Evolutionary conservation across 176 grass and related monocot species (phyloP), one percentile per base, ranked within the genome.

Genomic region (Hyparrhenia diplandra): DNA sequence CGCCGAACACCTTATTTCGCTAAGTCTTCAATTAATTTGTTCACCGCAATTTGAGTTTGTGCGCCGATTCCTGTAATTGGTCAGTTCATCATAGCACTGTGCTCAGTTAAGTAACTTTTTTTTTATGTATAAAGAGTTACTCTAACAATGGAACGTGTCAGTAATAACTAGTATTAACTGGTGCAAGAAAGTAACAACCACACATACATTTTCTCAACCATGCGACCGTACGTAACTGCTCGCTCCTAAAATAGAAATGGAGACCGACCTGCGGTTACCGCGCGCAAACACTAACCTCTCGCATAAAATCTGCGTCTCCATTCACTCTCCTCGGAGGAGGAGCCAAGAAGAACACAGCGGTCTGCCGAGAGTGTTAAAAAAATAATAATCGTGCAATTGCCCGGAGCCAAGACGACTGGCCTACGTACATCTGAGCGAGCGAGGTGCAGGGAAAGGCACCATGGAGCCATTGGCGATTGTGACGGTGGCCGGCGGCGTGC

Each of bases 381-480:
- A 55, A 55, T 1, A 55, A 21, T 3, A 54, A n/a, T 55, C 52
- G 20, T 55, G 52, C 52, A 55, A 55, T n/a, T 55, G 2, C 20
- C 52, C 20, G 52, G 52, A 54, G 49, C 31, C 31, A 32, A 32
- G 31, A 32, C n/a, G n/a, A n/a, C n/a, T n/a, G n/a, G n/a, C n/a
- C n/a, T n/a, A n/a, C n/a, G n/a, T n/a, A n/a, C n/a, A n/a, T n/a
- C n/a, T n/a, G 49, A 52, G 49, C 18, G 20, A 20, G 20, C 21
- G 51, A n/a, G n/a, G n/a, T n/a, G n/a, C n/a, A n/a, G 13, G 29
- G n/a, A n/a, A 10, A 32, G 54, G 7, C 28, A 1, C 51, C 18
- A 84, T 88, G 81, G 86, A 84, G 69, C 68, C 81, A 14, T 49
- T 84, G 80, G 80, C 60, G 16, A 88, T 88, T 61, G 52, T 84